Evolutionary conservation across 495 filamentous ascomycete species (phyloP).

Genomic region (Neurospora discreta): DNA sequence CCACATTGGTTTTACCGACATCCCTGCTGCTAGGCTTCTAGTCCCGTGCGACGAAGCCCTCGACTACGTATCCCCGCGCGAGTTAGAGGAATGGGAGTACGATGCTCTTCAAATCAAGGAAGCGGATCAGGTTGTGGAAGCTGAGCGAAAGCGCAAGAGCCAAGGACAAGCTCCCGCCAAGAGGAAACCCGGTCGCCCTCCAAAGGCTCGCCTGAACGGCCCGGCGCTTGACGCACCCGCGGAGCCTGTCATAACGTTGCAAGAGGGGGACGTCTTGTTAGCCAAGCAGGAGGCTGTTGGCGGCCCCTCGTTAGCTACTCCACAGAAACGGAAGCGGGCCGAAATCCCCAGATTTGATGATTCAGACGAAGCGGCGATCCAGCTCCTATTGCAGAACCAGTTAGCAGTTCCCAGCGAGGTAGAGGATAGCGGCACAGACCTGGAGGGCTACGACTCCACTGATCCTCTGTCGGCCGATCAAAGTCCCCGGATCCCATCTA

Average conservation of each 20-base stretch:
- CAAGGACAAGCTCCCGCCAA: neutral
- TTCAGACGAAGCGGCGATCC: constrained; percentile 14
- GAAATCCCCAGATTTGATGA: constrained; percentile 9
- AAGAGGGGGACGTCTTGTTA: constrained; percentile 6
- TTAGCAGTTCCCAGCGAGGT: neutral
- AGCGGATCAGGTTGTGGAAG: constrained; percentile 10
- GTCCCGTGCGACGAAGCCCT: constrained; percentile 27
- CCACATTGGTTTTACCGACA: constrained; percentile 32
- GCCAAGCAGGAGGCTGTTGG: constrained; percentile 9
- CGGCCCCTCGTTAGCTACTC: constrained; percentile 24
- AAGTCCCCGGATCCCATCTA: neutral
- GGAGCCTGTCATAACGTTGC: neutral
- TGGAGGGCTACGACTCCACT: neutral
- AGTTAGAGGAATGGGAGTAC: constrained; percentile 36
- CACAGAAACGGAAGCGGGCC: constrained; percentile 14
- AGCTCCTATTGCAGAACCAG: constrained; percentile 5
- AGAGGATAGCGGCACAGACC: neutral
- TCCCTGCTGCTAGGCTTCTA: constrained; percentile 26
- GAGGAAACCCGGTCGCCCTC: constrained; percentile 1
- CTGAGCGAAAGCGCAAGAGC: neutral
- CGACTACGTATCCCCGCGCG: constrained; percentile 35
- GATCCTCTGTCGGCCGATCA: neutral
- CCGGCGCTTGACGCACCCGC: neutral
- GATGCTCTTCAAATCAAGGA: constrained; percentile 17
- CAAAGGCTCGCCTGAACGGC: neutral